Conservation (phyloP, 2,329 filamentous ascomycete species). For the Aureobasidium lini region DNA sequence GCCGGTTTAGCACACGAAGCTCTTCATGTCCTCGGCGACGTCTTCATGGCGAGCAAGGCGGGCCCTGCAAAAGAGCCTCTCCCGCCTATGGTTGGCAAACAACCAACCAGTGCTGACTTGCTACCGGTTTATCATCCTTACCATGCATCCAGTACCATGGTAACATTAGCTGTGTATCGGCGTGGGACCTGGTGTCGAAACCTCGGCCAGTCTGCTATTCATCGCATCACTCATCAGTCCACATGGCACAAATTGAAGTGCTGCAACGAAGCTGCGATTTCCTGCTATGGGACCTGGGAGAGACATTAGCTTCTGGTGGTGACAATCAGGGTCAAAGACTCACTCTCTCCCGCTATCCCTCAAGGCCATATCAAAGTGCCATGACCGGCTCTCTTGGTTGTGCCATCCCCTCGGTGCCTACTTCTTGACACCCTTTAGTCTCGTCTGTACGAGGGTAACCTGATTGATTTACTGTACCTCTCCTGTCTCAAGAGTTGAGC, state of each 20-base stretch:
- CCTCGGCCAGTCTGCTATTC: background rate
- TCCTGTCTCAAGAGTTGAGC: background rate
- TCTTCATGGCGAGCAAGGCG: background rate
- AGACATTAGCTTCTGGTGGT: background rate
- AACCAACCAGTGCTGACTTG: background rate
- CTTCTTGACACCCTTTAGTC: background rate
- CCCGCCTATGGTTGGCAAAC: background rate
- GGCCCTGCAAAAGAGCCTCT: background rate
- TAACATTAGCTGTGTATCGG: too few relatives aligned
- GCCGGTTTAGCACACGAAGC: conserved; percentile 19
- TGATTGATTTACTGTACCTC: background rate
- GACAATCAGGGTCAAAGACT: background rate
- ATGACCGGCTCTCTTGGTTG: background rate
- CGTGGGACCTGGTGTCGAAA: background rate
- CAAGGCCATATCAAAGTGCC: background rate
- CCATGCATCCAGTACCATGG: too few relatives aligned
- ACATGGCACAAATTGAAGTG: background rate
- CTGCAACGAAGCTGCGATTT: background rate
- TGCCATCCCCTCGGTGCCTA: background rate
- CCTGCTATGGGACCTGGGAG: background rate
- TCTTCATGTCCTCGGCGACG: conserved; percentile 12
- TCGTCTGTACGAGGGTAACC: background rate
- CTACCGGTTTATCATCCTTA: too few relatives aligned
- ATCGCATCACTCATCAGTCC: background rate
- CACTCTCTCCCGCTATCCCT: background rate